phyloP scores from a whole-genome alignment of 2,329 filamentous ascomycete species.

The Thelonectria discophora region DNA sequence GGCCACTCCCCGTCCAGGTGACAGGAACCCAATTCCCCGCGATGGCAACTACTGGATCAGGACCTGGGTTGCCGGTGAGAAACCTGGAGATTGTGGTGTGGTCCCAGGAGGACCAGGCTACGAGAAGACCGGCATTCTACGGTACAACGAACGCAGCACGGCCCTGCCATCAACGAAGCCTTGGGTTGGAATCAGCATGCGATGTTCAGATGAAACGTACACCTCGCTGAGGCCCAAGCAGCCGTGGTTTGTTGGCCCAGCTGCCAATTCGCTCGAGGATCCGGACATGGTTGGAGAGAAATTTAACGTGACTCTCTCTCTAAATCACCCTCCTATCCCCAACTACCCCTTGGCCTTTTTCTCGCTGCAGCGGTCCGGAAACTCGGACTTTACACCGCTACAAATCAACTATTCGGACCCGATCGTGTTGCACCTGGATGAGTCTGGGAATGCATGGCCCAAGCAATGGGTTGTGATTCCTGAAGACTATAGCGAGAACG shows the following conservation, averaged over 20 bases:
- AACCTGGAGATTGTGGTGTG: constrained; percentile 2
- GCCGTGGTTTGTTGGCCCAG: constrained; percentile 33
- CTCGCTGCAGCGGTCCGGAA: constrained; percentile 22
- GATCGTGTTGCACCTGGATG: constrained; percentile 26
- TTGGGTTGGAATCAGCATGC: constrained; percentile 1
- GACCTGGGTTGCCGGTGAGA: constrained; percentile 16
- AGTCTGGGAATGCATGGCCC: constrained; percentile 1
- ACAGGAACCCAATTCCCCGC: constrained; percentile 19
- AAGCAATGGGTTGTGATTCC: constrained; percentile 34
- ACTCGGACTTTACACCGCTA: constrained; percentile 22
- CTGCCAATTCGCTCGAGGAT: constrained; percentile 24
- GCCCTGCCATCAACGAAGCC: constrained; percentile 12
- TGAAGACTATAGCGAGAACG: constrained; percentile 29
- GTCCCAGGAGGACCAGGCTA: constrained; percentile 16
- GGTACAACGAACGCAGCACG: constrained; percentile 24
- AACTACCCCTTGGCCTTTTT: constrained; percentile 28
- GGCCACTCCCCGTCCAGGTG: background rate
- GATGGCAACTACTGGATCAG: background rate
- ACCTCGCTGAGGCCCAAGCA: constrained; percentile 29
- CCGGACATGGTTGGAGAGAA: constrained; percentile 16
- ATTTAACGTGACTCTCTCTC: constrained; percentile 29
- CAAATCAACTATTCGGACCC: constrained; percentile 34
- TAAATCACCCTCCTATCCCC: background rate
- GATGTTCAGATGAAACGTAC: constrained; percentile 31
- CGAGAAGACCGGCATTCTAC: constrained; percentile 31